Percentiles rank a stretch among this genome's conserved stretches.
These are phyloP conservation scores for Cutaneotrichosporon sp. DNA, from an alignment of 1,284 basidiomycete genomes.

Conservation along the genomic window DNA sequence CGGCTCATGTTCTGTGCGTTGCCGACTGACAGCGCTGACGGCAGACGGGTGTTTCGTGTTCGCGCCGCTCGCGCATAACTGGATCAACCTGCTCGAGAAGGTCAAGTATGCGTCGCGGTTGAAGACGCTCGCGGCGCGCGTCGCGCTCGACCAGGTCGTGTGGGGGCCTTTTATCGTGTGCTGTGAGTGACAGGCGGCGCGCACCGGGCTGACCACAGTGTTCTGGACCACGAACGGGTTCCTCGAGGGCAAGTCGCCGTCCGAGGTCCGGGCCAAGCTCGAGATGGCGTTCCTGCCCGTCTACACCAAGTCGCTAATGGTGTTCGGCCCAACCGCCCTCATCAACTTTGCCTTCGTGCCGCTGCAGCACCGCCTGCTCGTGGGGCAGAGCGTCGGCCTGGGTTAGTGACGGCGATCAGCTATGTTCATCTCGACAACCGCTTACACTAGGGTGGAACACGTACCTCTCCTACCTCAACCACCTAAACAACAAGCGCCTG, in stretches of 20 bases:
- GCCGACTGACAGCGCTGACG: not conserved
- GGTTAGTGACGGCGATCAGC: constrained; percentile 53
- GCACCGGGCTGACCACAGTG: constrained; percentile 23
- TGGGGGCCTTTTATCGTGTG: constrained; percentile 26
- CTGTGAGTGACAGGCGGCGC: too few relatives aligned
- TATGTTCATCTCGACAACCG: too few relatives aligned
- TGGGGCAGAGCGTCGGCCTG: constrained; percentile 76
- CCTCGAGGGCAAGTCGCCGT: constrained; percentile 45
- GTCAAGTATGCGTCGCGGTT: constrained; percentile 10
- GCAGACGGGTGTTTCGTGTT: constrained; percentile 21
- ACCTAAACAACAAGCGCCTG: constrained; percentile 38
- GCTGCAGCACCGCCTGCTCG: constrained; percentile 71
- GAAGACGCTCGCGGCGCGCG: constrained; percentile 16
- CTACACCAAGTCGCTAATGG: constrained; percentile 54
- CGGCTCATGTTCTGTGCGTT: constrained; percentile 21
- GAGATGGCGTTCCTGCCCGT: constrained; percentile 40
- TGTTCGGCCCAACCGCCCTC: constrained; percentile 76
- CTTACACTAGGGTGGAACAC: constrained; percentile 62
- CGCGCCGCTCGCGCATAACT: constrained; percentile 25
- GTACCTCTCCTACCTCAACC: constrained; percentile 44
- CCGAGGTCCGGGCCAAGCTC: constrained; percentile 45
- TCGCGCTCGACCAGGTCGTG: constrained; percentile 21
- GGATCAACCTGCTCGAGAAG: constrained; percentile 20
- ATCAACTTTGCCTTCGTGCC: constrained; percentile 80
- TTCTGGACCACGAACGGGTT: constrained; percentile 47